Evolutionary conservation across 2,329 filamentous ascomycete species (phyloP).

Genomic region (Tolypocladium tropicale): DNA sequence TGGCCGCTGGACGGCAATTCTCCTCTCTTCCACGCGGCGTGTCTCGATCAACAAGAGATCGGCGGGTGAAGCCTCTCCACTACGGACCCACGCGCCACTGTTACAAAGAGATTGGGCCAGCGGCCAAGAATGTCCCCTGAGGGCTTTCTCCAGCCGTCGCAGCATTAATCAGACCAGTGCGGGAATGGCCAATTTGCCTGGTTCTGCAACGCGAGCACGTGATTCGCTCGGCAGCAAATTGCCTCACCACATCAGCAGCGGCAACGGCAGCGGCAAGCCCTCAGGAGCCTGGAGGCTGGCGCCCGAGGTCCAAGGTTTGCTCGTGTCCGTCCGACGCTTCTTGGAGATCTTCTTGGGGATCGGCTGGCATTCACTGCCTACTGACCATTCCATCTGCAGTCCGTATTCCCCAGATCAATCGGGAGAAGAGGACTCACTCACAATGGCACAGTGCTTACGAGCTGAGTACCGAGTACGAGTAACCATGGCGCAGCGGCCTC

Average conservation of each 20-base stretch:
- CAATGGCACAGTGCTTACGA: too few species aligned
- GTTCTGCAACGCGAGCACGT: not conserved
- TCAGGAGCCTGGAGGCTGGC: not conserved
- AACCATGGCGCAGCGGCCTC: not conserved
- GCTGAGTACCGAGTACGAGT: not conserved
- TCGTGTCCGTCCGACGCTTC: too few species aligned
- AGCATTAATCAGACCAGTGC: not conserved
- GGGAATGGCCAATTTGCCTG: not conserved
- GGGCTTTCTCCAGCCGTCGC: too few species aligned
- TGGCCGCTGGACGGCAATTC: not conserved
- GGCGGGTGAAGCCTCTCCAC: not conserved
- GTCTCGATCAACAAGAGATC: not conserved
- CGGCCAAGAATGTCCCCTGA: not conserved
- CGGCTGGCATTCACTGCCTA: not conserved
- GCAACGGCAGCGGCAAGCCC: not conserved
- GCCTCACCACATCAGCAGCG: not conserved
- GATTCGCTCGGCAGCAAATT: not conserved
- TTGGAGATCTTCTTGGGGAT: too few species aligned
- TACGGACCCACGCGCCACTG: conserved; percentile 1
- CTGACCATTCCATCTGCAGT: not conserved
- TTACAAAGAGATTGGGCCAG: not conserved
- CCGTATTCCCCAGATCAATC: not conserved
- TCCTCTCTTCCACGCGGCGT: not conserved
- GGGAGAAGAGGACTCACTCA: too few species aligned
- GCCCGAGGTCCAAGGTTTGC: too few species aligned